Base-by-base conservation (phyloP, 495 filamentous ascomycete species). In the Penicillium ochrochloron region DNA sequence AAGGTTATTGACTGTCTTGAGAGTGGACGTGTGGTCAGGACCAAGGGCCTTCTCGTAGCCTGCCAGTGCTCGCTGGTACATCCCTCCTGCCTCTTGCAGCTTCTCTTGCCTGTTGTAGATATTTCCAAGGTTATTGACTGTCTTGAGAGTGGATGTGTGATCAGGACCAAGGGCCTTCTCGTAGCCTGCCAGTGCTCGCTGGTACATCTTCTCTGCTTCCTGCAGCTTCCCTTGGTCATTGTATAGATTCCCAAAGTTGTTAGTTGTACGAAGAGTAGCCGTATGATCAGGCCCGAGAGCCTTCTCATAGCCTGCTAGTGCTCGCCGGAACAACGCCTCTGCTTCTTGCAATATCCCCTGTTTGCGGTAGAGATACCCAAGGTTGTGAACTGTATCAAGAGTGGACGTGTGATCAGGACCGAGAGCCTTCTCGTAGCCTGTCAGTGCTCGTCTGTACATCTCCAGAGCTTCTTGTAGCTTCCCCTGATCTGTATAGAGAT, bases 21-120 rank as follows among this genome's bases (percentile, higher is more conserved):
- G 63, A 39, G 75, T 80, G 35, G 70, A 72, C 34, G 54, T 64
- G 59, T 81, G 65, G 23, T 79, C 73, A 5, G 66, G 66, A 34
- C 77, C 76, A 8, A 73, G 63, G n/a, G 55, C 68, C 29, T 73
- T 73, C 62, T 72, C 67, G 0, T 33, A 33, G 11, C 76, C 75
- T 72, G 68, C 37, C 21, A 83, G 73, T 53, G 74, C 79, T 62
- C 72, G 68, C 56, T 60, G 15, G 57, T 76, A 73, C 67, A 76
- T 75, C 69, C 65, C 35, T 60, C 76, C 72, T 56, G 75, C 76
- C 65, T 75, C 62, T 21, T 62, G 63, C 53, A 75, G 63, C 69
- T 71, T 76, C 53, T 65, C 66, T 52, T 73, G 71, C 62, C 54
- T 33, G 19, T 0, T n/a, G 61, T 72, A 76, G 55, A 76, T 59